Percentiles rank a stretch among this genome's conserved stretches.
Evolutionary conservation across 75 land plant genomes (phyloP).

Genomic region (Ceratopteris richardii): DNA sequence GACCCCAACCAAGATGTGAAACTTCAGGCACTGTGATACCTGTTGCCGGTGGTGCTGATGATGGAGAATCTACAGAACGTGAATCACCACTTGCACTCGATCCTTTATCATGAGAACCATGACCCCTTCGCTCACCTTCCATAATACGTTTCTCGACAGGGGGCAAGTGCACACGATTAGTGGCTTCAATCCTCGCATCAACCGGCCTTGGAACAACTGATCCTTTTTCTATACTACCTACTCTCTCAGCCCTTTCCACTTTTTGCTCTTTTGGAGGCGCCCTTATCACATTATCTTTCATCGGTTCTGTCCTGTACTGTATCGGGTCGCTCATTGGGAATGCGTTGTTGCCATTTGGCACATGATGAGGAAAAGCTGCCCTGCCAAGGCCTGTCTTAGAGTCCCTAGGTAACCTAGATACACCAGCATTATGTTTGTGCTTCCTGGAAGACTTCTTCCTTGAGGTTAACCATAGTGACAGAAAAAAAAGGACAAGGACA

Average conservation of each 20-base stretch:
- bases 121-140: conserved; percentile 3
- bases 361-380: not conserved
- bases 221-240: too few relatives aligned
- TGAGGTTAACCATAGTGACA: conserved; percentile 40
- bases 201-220: not conserved
- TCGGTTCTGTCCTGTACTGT: too few relatives aligned
- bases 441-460: conserved; percentile 32
- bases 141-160: conserved; percentile 1
- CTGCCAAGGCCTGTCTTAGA: not conserved
- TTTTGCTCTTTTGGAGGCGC: not conserved
- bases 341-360: not conserved
- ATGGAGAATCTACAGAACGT: conserved; percentile 27
- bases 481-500: conserved; percentile 29
- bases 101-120: conserved; percentile 11
- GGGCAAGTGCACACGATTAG: not conserved
- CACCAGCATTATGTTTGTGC: not conserved
- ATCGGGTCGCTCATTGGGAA: too few relatives aligned
- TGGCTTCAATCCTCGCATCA: conserved; percentile 10
- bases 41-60: conserved; percentile 10
- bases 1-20: conserved; percentile 69
- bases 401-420: not conserved
- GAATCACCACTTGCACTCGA: conserved; percentile 21
- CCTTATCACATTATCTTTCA: too few relatives aligned
- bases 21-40: conserved; percentile 36
- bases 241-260: conserved; percentile 1